phyloP scores from a whole-genome alignment of 805 yeast species.

The Ogataea dorogensis region DNA sequence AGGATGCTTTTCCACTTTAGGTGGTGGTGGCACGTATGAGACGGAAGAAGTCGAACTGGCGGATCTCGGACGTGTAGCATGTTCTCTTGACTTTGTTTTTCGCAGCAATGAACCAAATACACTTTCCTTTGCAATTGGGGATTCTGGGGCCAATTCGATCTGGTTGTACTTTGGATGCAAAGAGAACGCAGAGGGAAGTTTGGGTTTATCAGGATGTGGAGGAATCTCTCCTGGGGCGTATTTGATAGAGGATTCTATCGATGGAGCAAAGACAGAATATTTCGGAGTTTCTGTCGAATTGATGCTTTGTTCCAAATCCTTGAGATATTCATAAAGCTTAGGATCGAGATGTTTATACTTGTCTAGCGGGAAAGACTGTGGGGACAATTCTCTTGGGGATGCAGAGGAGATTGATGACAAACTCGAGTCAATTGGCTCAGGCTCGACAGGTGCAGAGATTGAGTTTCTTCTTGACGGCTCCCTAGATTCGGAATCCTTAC shows the following conservation, averaged over 20 bases:
- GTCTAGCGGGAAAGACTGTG: conserved; percentile 4
- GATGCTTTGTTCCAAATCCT: conserved; percentile 25
- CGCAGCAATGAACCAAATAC: conserved; percentile 33
- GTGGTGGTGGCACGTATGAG: conserved; percentile 31
- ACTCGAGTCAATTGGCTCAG: neutral
- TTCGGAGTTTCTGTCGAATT: conserved; percentile 4
- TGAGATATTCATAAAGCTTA: conserved; percentile 45
- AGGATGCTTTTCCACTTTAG: conserved; percentile 27
- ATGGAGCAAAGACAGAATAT: conserved; percentile 26
- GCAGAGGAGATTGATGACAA: neutral
- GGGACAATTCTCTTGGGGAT: neutral
- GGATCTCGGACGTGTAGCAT: conserved; percentile 14
- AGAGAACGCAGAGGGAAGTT: conserved; percentile 48
- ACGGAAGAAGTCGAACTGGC: conserved; percentile 16
- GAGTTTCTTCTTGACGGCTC: conserved; percentile 14
- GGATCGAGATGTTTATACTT: conserved; percentile 40
- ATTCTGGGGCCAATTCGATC: conserved; percentile 22
- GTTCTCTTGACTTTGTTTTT: conserved; percentile 27
- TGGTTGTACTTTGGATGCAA: conserved; percentile 29
- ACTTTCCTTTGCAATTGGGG: conserved; percentile 20
- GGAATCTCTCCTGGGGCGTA: conserved; percentile 47
- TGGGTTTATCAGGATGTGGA: conserved; percentile 47
- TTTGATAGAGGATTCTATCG: conserved; percentile 26
- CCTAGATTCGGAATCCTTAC: conserved; percentile 18
- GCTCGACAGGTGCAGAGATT: neutral